phyloP scores from a whole-genome alignment of 768 basidiomycete species.

The Termitomyces sp. region DNA sequence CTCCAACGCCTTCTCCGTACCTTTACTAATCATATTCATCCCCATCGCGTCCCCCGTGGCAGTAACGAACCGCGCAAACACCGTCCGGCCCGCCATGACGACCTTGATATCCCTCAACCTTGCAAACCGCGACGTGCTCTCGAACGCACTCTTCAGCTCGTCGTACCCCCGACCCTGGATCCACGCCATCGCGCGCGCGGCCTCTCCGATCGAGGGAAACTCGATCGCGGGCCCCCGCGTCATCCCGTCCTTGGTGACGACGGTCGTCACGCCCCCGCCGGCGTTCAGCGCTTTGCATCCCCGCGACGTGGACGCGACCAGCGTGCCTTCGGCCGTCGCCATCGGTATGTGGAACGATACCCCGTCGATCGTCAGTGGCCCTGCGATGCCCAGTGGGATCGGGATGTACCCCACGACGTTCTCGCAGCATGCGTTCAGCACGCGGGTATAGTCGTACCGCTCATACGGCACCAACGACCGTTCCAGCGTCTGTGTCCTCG shows the following conservation, averaged over 20 bases:
- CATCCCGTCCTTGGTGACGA: conserved; percentile 91
- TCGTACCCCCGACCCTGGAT: conserved; percentile 73
- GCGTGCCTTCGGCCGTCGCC: conserved; percentile 99
- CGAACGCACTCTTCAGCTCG: conserved; percentile 80
- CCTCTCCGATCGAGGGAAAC: conserved; percentile 77
- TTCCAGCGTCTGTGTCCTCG: conserved; percentile 80
- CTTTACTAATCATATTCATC: conserved; percentile 99
- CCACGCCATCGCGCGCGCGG: conserved; percentile 85
- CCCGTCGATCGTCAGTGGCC: conserved; percentile 90
- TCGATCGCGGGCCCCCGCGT: conserved; percentile 98
- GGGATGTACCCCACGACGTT: conserved; percentile 98
- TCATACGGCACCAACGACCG: conserved; percentile 74
- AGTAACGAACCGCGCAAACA: conserved; percentile 92
- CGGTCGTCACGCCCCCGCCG: conserved; percentile 92
- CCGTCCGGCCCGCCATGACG: conserved; percentile 86
- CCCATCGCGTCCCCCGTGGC: conserved; percentile 99
- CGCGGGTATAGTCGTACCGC: conserved; percentile 89
- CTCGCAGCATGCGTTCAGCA: conserved; percentile 96
- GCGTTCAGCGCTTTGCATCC: conserved; percentile 98
- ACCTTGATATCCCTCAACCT: conserved; percentile 81
- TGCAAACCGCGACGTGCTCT: conserved; percentile 92
- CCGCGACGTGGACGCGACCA: conserved; percentile 95
- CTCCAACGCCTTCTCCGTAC: conserved; percentile 91
- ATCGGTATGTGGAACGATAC: conserved; percentile 86
- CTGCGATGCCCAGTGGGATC: conserved; percentile 92